A percentile compares a stretch with the other conserved stretches of the same genome.
phyloP scores from a whole-genome alignment of 257 asterid genomes.

The Solanum pennellii region DNA sequence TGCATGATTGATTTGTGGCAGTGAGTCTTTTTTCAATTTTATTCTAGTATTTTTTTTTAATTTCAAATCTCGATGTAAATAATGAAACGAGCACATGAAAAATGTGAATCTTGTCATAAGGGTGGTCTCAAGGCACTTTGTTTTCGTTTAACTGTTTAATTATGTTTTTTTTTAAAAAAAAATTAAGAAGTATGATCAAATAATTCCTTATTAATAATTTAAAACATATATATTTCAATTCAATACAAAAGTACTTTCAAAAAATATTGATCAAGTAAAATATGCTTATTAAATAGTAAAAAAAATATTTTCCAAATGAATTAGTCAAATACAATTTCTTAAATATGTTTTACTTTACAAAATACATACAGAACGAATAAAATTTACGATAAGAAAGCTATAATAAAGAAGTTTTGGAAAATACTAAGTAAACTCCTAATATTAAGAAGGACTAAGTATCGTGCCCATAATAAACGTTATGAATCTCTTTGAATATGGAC shows the following conservation, averaged over 20 bases:
- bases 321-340: background rate
- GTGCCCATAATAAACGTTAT: background rate
- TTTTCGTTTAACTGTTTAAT: too few relatives aligned
- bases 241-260: accelerated
- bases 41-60: background rate
- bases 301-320: background rate
- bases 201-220: background rate
- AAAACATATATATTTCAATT: background rate
- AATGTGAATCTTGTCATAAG: background rate
- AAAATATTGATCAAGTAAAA: background rate
- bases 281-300: background rate
- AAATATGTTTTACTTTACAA: background rate
- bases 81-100: background rate
- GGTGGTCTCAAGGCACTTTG: background rate
- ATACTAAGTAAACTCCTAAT: background rate
- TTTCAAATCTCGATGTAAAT: background rate
- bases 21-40: background rate
- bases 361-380: background rate
- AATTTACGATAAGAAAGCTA: background rate
- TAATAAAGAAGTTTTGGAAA: background rate
- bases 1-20: background rate
- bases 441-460: background rate
- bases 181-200: background rate
- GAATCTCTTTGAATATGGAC: background rate
- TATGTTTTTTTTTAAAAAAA: background rate